Base-by-base conservation (phyloP, 2,329 filamentous ascomycete species). In the Pseudogymnoascus sp. region DNA sequence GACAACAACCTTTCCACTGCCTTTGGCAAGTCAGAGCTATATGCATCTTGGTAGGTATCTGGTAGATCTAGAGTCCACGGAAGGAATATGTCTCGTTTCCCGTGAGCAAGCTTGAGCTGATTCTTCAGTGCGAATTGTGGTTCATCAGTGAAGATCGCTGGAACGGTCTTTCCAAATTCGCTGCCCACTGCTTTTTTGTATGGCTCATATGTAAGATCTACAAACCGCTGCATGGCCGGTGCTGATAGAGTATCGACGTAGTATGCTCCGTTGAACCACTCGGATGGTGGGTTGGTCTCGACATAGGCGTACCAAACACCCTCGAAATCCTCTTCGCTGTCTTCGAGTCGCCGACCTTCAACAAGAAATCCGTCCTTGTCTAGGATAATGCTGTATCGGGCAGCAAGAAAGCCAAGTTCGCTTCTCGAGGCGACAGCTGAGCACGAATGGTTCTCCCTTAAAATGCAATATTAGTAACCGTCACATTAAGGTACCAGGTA, bases 141-240 rank as follows among this genome's bases (percentile, higher is more conserved):
- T 39, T 74, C 72, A 57, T 74, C 73, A 3, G 71, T 74, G 21
- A 73, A 74, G 14, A 73, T 74, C 47, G 71, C 73, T 1, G 73
- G 73, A 4, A 74, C 67, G 1, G 65, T 67, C 1, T 66, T 67
- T 0, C 72, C 72, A 47, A 74, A 74, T 16, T 67, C 70, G 45
- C 72, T 69, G 18, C 70, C 70, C 6, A 73, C 62, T 39, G 68
- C 69, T 6, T 64, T 60, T 63, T 73, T 73, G 62, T 73, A 75
- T 6, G 66, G 63, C 60, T 73, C 71, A 64, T 75, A 70, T 1
- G 72, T 73, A 21, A 66, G 70, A 12, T 72, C 67, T 34, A 74
- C 67, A 42, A 74, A 74, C 4, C 67, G 60, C 6, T 57, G 63
- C 42, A 73, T 72, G 29, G 72, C 72, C 10, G 68, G 64, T 2